Conservation (phyloP, 352 stramenopile genomes). For the Pythium volutum region DNA sequence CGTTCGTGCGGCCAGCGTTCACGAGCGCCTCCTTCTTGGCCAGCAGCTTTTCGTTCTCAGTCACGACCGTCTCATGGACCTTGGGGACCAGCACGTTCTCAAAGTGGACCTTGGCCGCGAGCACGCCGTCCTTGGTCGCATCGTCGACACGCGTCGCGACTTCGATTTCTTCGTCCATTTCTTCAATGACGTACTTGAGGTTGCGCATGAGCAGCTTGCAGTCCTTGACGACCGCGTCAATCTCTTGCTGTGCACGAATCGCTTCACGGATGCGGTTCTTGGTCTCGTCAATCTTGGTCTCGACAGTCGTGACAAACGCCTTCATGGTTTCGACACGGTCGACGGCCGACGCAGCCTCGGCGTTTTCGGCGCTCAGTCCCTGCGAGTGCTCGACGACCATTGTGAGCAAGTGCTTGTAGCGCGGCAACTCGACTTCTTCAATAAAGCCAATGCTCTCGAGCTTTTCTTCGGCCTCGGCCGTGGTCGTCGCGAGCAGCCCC, state of each 20-base stretch:
- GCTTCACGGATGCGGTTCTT: slow-evolving; percentile 56
- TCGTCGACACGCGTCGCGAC: slow-evolving; percentile 70
- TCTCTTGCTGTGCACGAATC: slow-evolving; percentile 57
- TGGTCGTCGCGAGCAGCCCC: slow-evolving; percentile 47
- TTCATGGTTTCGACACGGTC: slow-evolving; percentile 74
- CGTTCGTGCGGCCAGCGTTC: slow-evolving; percentile 46
- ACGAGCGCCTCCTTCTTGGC: slow-evolving; percentile 74
- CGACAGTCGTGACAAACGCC: slow-evolving; percentile 71
- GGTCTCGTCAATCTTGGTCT: slow-evolving; percentile 59
- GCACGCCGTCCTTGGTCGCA: slow-evolving; percentile 60
- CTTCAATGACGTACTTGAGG: slow-evolving; percentile 87
- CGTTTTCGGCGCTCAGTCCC: slow-evolving; percentile 64
- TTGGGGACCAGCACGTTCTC: slow-evolving; percentile 69
- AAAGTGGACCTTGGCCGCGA: slow-evolving; percentile 66
- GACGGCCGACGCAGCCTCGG: slow-evolving; percentile 62
- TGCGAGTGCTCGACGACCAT: slow-evolving; percentile 66
- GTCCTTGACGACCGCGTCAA: slow-evolving; percentile 85
- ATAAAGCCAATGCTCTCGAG: slow-evolving; percentile 83
- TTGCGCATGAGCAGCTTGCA: slow-evolving; percentile 83
- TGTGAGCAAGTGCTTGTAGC: slow-evolving; percentile 76
- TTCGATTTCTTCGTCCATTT: slow-evolving; percentile 87
- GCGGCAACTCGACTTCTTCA: slow-evolving; percentile 75
- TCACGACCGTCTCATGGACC: slow-evolving; percentile 62
- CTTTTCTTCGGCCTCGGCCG: slow-evolving; percentile 72
- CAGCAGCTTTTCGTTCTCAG: slow-evolving; percentile 78